Conservation (phyloP, 2,329 filamentous ascomycete species). For the Aureobasidium sp. region DNA sequence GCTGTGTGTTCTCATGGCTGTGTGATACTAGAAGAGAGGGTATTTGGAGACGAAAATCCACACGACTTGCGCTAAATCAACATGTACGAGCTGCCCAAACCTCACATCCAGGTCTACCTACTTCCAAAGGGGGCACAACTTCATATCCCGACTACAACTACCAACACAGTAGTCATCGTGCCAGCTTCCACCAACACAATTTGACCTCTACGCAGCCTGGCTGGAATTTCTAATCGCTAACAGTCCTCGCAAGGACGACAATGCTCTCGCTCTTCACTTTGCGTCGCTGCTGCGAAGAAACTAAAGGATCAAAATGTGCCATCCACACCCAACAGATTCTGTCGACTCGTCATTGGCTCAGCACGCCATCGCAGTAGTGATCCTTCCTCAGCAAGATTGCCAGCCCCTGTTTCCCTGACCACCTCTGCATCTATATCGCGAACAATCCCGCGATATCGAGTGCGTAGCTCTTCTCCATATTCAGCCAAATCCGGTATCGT, state of each 20-base stretch:
- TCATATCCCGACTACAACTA: no score
- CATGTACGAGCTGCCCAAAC: no score
- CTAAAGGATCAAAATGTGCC: background rate
- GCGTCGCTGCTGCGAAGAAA: background rate
- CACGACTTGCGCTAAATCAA: no score
- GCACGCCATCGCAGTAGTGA: background rate
- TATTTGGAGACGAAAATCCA: no score
- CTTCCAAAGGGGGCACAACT: no score
- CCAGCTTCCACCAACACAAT: no score
- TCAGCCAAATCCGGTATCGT: conserved; percentile 11
- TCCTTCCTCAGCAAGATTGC: background rate
- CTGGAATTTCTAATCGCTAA: no score
- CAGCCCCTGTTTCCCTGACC: background rate
- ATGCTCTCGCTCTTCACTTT: background rate
- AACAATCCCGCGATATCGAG: background rate
- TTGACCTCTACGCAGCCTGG: no score
- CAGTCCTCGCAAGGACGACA: no score
- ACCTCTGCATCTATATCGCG: background rate
- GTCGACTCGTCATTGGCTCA: conserved; percentile 11
- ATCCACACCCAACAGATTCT: conserved; percentile 6
- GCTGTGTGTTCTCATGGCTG: background rate
- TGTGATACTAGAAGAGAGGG: no score
- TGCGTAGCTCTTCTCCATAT: background rate
- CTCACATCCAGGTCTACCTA: no score
- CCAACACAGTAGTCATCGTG: no score